Percentiles rank a stretch among this genome's conserved stretches.
These are phyloP conservation scores for Microdochium trichocladiopsis DNA, from an alignment of 2,329 filamentous ascomycete genomes.

Conservation along the genomic window DNA sequence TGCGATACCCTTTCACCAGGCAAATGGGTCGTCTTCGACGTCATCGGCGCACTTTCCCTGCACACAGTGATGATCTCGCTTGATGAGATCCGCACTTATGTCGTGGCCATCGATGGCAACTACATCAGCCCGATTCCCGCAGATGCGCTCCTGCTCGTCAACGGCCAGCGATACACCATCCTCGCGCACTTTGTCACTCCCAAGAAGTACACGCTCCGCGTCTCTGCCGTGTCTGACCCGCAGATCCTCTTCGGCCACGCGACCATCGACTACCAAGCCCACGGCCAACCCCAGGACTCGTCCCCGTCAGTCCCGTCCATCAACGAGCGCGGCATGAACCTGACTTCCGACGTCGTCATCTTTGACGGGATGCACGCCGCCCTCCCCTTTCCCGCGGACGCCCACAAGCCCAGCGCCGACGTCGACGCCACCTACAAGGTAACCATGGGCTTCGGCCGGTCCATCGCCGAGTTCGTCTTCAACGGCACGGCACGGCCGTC, in stretches of 20 bases:
- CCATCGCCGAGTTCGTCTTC: neutral
- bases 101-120: slow-evolving; percentile 46
- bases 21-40: slow-evolving; percentile 46
- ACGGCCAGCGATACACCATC: slow-evolving; percentile 47
- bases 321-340: slow-evolving; percentile 36
- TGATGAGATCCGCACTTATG: slow-evolving; percentile 44
- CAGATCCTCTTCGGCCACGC: slow-evolving; percentile 50
- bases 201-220: slow-evolving; percentile 47
- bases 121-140: slow-evolving; percentile 46
- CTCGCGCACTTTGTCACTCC: slow-evolving; percentile 36
- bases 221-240: slow-evolving; percentile 36
- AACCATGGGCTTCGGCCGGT: neutral
- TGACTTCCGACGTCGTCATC: slow-evolving; percentile 30
- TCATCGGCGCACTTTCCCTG: slow-evolving; percentile 45
- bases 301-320: slow-evolving; percentile 34
- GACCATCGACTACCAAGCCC: slow-evolving; percentile 29
- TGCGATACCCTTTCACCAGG: slow-evolving; percentile 4
- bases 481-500: slow-evolving; percentile 8
- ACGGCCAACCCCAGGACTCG: slow-evolving; percentile 15
- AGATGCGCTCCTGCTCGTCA: slow-evolving; percentile 37
- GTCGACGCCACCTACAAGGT: slow-evolving; percentile 37
- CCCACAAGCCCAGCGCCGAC: slow-evolving; percentile 23
- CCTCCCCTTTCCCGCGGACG: slow-evolving; percentile 38
- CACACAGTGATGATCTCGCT: slow-evolving; percentile 38
- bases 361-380: slow-evolving; percentile 32